Evolutionary conservation across 805 yeast species (phyloP).

Genomic region (Cyberlindnera bimundalis): DNA sequence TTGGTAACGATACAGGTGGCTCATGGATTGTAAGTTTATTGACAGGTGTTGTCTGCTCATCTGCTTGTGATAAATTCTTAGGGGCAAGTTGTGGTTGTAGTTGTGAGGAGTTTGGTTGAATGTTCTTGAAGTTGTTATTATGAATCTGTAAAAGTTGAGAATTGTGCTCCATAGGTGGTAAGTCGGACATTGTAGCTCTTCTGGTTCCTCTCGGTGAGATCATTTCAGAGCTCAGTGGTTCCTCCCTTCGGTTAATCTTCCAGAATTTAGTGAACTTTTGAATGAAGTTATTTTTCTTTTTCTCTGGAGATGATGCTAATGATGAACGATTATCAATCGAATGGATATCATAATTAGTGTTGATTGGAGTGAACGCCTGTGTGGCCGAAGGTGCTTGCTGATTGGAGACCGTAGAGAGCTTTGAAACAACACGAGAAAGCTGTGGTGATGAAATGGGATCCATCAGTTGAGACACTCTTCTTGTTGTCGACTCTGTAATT

Average conservation of each 20-base stretch:
- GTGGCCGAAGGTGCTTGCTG: conserved; percentile 3
- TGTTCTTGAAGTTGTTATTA: neutral
- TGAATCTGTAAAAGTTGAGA: neutral
- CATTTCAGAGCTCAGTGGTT: conserved; percentile 8
- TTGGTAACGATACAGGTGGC: conserved; percentile 28
- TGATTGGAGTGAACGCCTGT: conserved; percentile 2
- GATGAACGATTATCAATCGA: conserved; percentile 6
- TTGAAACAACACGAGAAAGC: conserved; percentile 29
- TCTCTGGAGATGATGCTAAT: conserved; percentile 22
- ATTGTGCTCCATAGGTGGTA: conserved; percentile 1
- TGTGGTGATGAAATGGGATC: conserved; percentile 27
- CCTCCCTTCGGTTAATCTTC: conserved; percentile 26
- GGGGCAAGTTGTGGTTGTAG: neutral
- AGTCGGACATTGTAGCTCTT: conserved; percentile 6
- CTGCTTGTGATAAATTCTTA: neutral
- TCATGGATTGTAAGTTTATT: conserved; percentile 22
- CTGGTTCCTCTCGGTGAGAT: conserved; percentile 1
- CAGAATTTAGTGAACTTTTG: conserved; percentile 33
- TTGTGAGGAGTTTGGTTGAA: conserved; percentile 1
- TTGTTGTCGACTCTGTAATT: conserved; percentile 27
- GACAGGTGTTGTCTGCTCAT: neutral
- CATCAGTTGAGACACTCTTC: conserved; percentile 28
- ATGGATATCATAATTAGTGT: conserved; percentile 1
- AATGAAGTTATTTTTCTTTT: conserved; percentile 31
- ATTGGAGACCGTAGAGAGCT: conserved; percentile 5